phyloP scores from a whole-genome alignment of 2,329 filamentous ascomycete genomes.

The Cordyceps cicadae region DNA sequence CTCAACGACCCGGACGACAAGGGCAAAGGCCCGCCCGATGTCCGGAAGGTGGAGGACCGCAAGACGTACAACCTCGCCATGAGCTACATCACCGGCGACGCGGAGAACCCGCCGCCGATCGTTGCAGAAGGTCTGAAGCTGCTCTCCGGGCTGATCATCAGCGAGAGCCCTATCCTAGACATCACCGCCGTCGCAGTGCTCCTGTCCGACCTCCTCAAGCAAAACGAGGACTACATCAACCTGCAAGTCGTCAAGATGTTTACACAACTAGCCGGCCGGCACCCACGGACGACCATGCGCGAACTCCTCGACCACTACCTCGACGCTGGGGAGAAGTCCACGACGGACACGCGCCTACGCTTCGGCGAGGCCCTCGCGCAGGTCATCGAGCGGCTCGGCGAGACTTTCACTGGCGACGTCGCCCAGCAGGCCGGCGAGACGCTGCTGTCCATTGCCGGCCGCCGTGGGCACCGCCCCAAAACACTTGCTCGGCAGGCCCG shows the following conservation, averaged over 20 bases:
- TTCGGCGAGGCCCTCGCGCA: conserved; percentile 61
- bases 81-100: conserved; percentile 50
- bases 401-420: conserved; percentile 45
- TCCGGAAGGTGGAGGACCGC: conserved; percentile 49
- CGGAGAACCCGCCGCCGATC: conserved; percentile 58
- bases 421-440: conserved; percentile 47
- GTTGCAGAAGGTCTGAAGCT: conserved; percentile 56
- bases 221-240: conserved; percentile 65
- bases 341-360: conserved; percentile 56
- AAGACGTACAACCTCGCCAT: conserved; percentile 55
- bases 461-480: conserved; percentile 53
- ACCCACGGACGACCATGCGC: conserved; percentile 52
- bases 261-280: conserved; percentile 50
- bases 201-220: conserved; percentile 54
- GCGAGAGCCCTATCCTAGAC: conserved; percentile 52
- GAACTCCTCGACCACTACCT: conserved; percentile 62
- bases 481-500: conserved; percentile 48
- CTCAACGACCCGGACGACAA: conserved; percentile 37
- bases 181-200: conserved; percentile 57
- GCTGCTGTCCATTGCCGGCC: conserved; percentile 55
- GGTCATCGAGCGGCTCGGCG: conserved; percentile 52
- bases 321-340: conserved; percentile 49
- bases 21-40: conserved; percentile 28
- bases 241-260: conserved; percentile 59
- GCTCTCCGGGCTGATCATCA: conserved; percentile 47